Percentiles rank a stretch among this genome's conserved stretches.
Conservation (phyloP, 805 yeast genomes). For the Scheffersomyces coipomensis region DNA sequence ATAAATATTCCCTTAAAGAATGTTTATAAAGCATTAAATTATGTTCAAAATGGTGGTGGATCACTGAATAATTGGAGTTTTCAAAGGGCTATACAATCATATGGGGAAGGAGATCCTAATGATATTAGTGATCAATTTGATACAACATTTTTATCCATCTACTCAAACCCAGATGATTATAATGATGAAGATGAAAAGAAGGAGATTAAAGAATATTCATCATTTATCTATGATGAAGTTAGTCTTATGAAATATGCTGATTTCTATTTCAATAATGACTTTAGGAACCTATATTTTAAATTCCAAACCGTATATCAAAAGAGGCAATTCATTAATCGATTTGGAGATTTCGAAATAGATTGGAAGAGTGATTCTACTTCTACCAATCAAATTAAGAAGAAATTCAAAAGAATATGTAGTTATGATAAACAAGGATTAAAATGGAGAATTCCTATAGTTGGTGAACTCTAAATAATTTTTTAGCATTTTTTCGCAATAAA, state of each 20-base stretch:
- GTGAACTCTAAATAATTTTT: slow-evolving; percentile 22
- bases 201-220: neutral
- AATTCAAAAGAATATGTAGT: slow-evolving; percentile 15
- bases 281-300: slow-evolving; percentile 31
- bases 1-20: slow-evolving; percentile 47
- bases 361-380: slow-evolving; percentile 17
- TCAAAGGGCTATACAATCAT: slow-evolving; percentile 13
- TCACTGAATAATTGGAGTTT: slow-evolving; percentile 12
- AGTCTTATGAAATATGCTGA: slow-evolving; percentile 29
- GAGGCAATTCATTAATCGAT: slow-evolving; percentile 40
- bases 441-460: slow-evolving; percentile 42
- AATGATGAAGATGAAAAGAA: neutral
- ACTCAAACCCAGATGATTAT: neutral
- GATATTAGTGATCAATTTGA: slow-evolving; percentile 19
- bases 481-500: neutral
- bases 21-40: slow-evolving; percentile 45
- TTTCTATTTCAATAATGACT: slow-evolving; percentile 30
- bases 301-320: slow-evolving; percentile 41
- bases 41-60: slow-evolving; percentile 28
- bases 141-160: slow-evolving; percentile 10
- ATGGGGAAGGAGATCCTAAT: slow-evolving; percentile 26
- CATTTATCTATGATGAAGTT: slow-evolving; percentile 7
- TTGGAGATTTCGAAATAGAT: slow-evolving; percentile 37
- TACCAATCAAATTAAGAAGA: neutral
- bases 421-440: slow-evolving; percentile 38